These are phyloP conservation scores for Xylariaceae sp. DNA, from an alignment of 2,329 filamentous ascomycete species.

Conservation along the genomic window DNA sequence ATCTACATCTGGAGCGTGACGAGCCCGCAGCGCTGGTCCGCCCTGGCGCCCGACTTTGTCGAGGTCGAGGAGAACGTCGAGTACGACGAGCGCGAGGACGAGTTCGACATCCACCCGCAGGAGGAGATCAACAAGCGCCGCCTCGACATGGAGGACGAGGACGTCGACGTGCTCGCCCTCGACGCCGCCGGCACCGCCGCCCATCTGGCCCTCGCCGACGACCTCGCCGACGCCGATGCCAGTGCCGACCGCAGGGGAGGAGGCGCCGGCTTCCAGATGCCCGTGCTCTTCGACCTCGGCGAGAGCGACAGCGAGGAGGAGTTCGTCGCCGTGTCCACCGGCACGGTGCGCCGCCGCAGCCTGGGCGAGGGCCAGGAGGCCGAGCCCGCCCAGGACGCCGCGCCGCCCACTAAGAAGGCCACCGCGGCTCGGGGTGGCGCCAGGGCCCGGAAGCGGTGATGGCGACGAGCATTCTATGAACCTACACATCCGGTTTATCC, in stretches of 20 bases:
- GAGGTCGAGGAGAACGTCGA: conserved; percentile 98
- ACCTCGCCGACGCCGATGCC: conserved; percentile 47
- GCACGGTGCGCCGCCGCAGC: conserved; percentile 82
- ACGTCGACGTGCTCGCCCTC: conserved; percentile 79
- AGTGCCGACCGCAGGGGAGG: no score
- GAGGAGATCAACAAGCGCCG: conserved; percentile 90
- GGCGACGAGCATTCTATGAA: no score
- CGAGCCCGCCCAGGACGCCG: conserved; percentile 37
- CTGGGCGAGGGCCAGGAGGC: conserved; percentile 64
- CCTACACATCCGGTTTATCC: no score
- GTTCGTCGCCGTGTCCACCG: conserved; percentile 58
- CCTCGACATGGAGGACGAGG: conserved; percentile 86
- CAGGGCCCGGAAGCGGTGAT: no score
- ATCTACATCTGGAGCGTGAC: conserved; percentile 96
- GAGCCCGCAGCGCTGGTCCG: conserved; percentile 94
- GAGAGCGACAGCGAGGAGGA: conserved; percentile 97
- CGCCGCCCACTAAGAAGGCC: conserved; percentile 22
- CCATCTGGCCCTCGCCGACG: conserved; percentile 46
- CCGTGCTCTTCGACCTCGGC: conserved; percentile 83
- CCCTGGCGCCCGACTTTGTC: conserved; percentile 89
- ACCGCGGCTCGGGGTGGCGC: no score
- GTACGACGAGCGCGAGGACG: conserved; percentile 90
- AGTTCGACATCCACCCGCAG: conserved; percentile 94
- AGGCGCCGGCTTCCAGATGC: conserved; percentile 73
- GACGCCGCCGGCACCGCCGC: conserved; percentile 45